These are phyloP conservation scores for Wickerhamiella sergipiensis DNA, from an alignment of 805 yeast genomes.

Conservation along the genomic window DNA sequence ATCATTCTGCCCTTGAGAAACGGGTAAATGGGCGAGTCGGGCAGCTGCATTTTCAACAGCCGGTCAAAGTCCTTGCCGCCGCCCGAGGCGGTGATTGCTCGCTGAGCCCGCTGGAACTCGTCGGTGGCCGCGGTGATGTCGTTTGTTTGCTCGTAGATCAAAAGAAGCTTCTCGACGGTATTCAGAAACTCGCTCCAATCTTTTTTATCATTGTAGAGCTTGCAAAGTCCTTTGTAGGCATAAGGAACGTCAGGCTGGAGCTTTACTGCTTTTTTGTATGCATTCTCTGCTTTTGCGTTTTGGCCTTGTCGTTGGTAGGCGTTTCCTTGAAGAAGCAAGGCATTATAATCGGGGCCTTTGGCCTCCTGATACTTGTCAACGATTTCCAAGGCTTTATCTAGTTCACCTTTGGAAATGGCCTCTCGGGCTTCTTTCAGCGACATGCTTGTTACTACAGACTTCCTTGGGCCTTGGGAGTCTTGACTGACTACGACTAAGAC, in stretches of 20 bases:
- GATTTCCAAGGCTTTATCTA: slow-evolving; percentile 45
- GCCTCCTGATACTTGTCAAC: slow-evolving; percentile 41
- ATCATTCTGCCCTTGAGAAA: slow-evolving; percentile 21
- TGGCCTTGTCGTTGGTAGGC: slow-evolving; percentile 34
- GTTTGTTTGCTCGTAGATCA: slow-evolving; percentile 12
- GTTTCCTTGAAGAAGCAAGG: slow-evolving; percentile 47
- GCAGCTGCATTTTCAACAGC: slow-evolving; percentile 18
- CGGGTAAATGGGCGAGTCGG: slow-evolving; percentile 19
- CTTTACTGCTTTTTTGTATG: slow-evolving; percentile 34
- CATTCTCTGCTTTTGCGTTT: slow-evolving; percentile 34
- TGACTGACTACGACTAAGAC: too few relatives aligned
- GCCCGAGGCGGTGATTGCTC: slow-evolving; percentile 11
- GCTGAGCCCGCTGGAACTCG: slow-evolving; percentile 11
- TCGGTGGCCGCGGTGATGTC: slow-evolving; percentile 16
- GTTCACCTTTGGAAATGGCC: slow-evolving; percentile 31
- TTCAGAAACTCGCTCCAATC: slow-evolving; percentile 14
- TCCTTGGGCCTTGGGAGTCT: too few relatives aligned
- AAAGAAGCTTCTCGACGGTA: slow-evolving; percentile 10
- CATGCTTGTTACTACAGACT: not conserved
- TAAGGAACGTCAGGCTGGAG: slow-evolving; percentile 31
- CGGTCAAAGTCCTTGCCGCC: slow-evolving; percentile 6
- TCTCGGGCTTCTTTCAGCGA: not conserved
- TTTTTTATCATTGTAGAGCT: slow-evolving; percentile 14
- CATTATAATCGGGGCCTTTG: slow-evolving; percentile 50
- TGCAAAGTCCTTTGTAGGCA: slow-evolving; percentile 73